Evolutionary conservation across 2,329 filamentous ascomycete genomes (phyloP), one percentile per base, ranked within the genome.

Genomic region (Phoma herbarum): DNA sequence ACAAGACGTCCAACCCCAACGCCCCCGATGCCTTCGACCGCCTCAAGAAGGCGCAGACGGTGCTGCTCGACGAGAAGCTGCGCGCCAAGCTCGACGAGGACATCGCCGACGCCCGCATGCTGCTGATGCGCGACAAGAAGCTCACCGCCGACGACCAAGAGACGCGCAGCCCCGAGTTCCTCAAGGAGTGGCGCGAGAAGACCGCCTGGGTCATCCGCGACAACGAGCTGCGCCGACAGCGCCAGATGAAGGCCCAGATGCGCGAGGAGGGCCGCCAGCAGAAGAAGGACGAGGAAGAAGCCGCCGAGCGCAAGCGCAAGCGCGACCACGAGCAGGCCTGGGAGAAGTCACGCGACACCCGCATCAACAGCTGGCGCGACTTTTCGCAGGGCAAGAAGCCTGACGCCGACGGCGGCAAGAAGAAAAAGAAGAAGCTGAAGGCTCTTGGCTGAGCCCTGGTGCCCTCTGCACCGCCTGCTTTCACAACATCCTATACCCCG

Each of bases 11-110:
- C 73, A 98, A 99, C 75, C 90, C 92, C 0, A 86, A 84, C 47
- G 95, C 95, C 0, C 94, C 95, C 3, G 95, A 98, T 71, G 95
- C 95, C 65, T 99, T 99, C 75, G 95, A 99, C 79, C 89, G 94
- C 10, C 85, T 99, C 26, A 97, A 97, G 74, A 97, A 98, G 79
- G 95, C 95, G 0, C 93, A 98, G 75, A 90, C 88, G 2, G 87
- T 92, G 69, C 86, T 99, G 4, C 90, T 96, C 82, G 95, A 99
- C 77, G 94, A 98, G 82, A 97, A 97, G 80, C 86, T 92, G 74
- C 92, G 95, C 60, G 86, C 85, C 62, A 86, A 87, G 33, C 88
- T 99, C 1, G 95, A 99, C 81, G 95, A 98, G 79, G 91, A 92
- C 68, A 98, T 98, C 69, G 91, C 94, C 35, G 95, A 99, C 78